phyloP scores from a whole-genome alignment of 129 eudicot genomes.

The Heracleum sosnowskyi region DNA sequence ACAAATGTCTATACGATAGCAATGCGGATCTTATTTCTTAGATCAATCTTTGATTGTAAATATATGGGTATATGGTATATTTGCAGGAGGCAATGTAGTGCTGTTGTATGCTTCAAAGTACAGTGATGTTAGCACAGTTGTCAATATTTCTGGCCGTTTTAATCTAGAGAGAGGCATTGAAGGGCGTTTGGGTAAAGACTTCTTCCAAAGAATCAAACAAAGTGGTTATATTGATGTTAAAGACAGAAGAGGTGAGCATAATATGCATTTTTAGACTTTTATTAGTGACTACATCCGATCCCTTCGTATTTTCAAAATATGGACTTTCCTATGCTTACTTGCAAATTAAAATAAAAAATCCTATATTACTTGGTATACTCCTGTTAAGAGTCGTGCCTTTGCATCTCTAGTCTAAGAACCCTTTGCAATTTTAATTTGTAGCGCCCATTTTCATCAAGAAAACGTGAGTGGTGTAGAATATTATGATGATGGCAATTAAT shows the following conservation, averaged over 20 bases:
- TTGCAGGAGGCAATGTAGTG: constrained; percentile 72
- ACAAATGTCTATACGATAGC: background rate
- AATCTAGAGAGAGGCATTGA: constrained; percentile 53
- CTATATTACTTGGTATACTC: background rate
- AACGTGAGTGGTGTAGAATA: background rate
- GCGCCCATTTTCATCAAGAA: background rate
- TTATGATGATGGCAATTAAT: background rate
- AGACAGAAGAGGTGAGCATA: constrained; percentile 37
- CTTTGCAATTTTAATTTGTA: too few relatives aligned
- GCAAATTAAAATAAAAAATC: too few relatives aligned
- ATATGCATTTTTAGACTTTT: background rate
- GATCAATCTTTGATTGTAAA: constrained; percentile 3
- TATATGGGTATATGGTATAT: constrained; percentile 3
- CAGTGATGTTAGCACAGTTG: constrained; percentile 40
- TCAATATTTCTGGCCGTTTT: constrained; percentile 70
- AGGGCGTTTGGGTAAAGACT: constrained; percentile 68
- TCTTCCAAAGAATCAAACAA: constrained; percentile 34
- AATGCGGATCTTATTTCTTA: background rate
- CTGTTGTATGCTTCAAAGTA: constrained; percentile 56
- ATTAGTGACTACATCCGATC: background rate
- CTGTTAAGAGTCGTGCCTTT: too few relatives aligned
- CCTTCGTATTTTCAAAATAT: background rate
- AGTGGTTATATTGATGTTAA: constrained; percentile 50
- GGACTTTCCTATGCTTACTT: background rate
- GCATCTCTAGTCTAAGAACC: background rate